Base-by-base conservation (phyloP, 441 rosid genomes). In the Breynia disticha region DNA sequence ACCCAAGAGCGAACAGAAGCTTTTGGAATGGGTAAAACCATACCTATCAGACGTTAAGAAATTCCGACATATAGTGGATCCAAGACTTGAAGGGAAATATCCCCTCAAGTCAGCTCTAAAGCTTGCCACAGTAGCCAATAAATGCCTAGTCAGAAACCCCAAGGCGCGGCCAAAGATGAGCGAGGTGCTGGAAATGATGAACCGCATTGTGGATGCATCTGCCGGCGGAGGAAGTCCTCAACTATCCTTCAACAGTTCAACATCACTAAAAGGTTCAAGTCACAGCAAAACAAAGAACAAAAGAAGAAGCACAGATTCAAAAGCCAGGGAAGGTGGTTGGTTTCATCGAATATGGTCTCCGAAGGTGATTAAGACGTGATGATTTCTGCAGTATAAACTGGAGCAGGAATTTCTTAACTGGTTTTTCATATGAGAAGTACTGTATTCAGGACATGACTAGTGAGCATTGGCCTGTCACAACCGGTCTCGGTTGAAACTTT, bases 151-250 rank as follows among this genome's bases (percentile, higher is more conserved):
- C 20, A 80, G 75, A 64, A 76, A 82, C 55, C 78, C 87, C 32
- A 91, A 83, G 69, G 53, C 78, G 41, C 88, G 96, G 22, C 98
- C 96, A 9, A 82, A 77, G 80, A 91, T 91, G 98, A 88, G 95
- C 22, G 87, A 88, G 69, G 98, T 88, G 64, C 67, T 91, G 67
- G 83, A 73, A 62, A 79, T 79, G 94, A 73, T 87, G 65, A 80
- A 47, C 37, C 56, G 57, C 63, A 76, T 87, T 45, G 72, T 66
- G 11, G 83, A 75, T 50, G 67, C 75, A 38, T 67, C 83, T 16
- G 46, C 75, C 12, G 78, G 49, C 54, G 57, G 56, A 0, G 67
- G 66, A 59, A 72, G 63, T 53, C 78, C 74, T 4, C 69, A 66
- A 69, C 57, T 57, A 54, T 77, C 84, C n/a, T 52, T 65, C 66